Conservation (phyloP, 495 filamentous ascomycete species). For the Pseudomonodictys pantanalensis region DNA sequence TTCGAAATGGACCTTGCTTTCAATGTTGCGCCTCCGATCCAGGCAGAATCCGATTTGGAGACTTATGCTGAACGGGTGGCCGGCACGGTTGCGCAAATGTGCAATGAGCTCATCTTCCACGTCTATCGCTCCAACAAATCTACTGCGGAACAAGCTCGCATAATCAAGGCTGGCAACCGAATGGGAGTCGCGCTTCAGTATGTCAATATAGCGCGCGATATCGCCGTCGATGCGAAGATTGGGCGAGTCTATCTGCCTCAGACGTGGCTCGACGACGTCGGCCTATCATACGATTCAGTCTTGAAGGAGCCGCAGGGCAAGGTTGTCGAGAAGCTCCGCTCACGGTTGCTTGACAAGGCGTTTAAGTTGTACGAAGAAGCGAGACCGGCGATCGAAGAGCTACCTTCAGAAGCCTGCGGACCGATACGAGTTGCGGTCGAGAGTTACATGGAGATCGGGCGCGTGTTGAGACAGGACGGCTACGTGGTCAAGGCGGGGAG, state of each 20-base stretch:
- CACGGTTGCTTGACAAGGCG: conserved; percentile 53
- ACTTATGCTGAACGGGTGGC: conserved; percentile 60
- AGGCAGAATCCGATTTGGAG: conserved; percentile 53
- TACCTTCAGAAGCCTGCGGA: conserved; percentile 55
- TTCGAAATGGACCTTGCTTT: conserved; percentile 63
- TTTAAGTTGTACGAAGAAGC: conserved; percentile 53
- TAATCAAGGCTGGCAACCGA: conserved; percentile 48
- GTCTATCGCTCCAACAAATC: conserved; percentile 43
- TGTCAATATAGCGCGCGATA: conserved; percentile 69
- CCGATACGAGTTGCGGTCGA: conserved; percentile 66
- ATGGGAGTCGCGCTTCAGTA: conserved; percentile 71
- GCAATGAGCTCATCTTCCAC: conserved; percentile 59
- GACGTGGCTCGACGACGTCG: conserved; percentile 56
- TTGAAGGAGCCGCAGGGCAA: conserved; percentile 46
- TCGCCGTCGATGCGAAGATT: conserved; percentile 58
- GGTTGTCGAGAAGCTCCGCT: conserved; percentile 48
- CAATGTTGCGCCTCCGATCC: conserved; percentile 50
- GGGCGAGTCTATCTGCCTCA: conserved; percentile 62
- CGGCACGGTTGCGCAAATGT: conserved; percentile 64
- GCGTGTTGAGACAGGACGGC: conserved; percentile 49
- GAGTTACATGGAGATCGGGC: conserved; percentile 71
- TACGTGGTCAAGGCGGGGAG: conserved; percentile 51
- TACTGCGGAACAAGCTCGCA: conserved; percentile 13
- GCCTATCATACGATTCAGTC: conserved; percentile 52
- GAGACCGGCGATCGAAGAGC: conserved; percentile 50